Percentiles rank a stretch among this genome's conserved stretches.
These are phyloP conservation scores for Trichoderma atroviride DNA, from an alignment of 2,329 filamentous ascomycete genomes.

Conservation along the genomic window DNA sequence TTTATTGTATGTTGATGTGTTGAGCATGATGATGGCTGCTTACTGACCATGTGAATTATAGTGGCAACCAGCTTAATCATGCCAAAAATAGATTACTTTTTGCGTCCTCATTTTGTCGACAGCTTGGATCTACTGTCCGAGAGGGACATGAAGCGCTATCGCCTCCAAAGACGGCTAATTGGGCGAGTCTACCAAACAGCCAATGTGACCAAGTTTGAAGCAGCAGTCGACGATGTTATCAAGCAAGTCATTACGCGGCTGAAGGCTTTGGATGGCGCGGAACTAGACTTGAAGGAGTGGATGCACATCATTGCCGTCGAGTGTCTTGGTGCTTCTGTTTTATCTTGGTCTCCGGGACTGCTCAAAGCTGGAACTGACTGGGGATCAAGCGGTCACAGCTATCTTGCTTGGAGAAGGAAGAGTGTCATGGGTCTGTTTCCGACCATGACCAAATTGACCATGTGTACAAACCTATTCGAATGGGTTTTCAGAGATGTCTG, in stretches of 20 bases:
- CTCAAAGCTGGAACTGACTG: conserved; percentile 49
- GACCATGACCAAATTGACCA: conserved; percentile 42
- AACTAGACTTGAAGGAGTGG: conserved; percentile 56
- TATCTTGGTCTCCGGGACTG: conserved; percentile 57
- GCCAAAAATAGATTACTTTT: conserved; percentile 45
- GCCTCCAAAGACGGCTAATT: conserved; percentile 52
- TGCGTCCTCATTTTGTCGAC: conserved; percentile 44
- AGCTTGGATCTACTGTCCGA: conserved; percentile 57
- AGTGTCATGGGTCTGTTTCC: conserved; percentile 57
- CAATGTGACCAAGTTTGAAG: conserved; percentile 48
- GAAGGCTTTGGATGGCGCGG: conserved; percentile 40
- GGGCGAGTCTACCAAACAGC: conserved; percentile 51
- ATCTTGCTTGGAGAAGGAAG: conserved; percentile 55
- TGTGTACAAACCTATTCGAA: conserved; percentile 42
- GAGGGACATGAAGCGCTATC: conserved; percentile 49
- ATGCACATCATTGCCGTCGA: conserved; percentile 60
- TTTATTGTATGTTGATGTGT: conserved; percentile 49
- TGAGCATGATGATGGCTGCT: background rate
- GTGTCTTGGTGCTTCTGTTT: conserved; percentile 52
- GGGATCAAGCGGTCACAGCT: conserved; percentile 52
- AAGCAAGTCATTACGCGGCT: conserved; percentile 42
- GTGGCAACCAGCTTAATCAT: conserved; percentile 51
- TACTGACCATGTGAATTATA: conserved; percentile 28
- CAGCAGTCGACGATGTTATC: conserved; percentile 47
- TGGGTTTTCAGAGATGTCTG: conserved; percentile 48